phyloP scores from a whole-genome alignment of 2,329 filamentous ascomycete species.

The Penicillium thymicola region DNA sequence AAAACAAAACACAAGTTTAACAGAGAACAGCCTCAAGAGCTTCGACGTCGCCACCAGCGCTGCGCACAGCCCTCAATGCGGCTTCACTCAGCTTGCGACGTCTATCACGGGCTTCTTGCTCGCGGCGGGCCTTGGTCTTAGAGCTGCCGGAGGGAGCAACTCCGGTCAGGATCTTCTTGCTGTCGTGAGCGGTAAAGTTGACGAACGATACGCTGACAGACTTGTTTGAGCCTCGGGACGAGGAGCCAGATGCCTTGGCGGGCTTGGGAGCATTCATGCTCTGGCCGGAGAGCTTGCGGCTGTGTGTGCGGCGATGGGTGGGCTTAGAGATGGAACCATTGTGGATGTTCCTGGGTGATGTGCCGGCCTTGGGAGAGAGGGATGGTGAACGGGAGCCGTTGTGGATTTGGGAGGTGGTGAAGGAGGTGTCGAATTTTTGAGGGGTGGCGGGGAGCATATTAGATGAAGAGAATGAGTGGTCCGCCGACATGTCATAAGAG shows the following conservation, averaged over 20 bases:
- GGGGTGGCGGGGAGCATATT: constrained; percentile 21
- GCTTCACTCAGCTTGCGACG: constrained; percentile 49
- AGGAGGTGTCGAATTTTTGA: constrained; percentile 29
- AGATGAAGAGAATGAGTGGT: constrained; percentile 29
- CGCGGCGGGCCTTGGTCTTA: constrained; percentile 90
- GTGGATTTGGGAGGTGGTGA: constrained; percentile 29
- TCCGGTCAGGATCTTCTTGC: constrained; percentile 73
- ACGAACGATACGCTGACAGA: constrained; percentile 66
- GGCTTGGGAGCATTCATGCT: constrained; percentile 32
- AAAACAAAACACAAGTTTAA: constrained; percentile 20
- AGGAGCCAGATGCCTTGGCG: constrained; percentile 31
- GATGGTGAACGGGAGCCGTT: constrained; percentile 37
- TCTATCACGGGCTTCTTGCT: constrained; percentile 81
- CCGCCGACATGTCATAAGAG: constrained; percentile 34
- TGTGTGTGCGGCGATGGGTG: constrained; percentile 37
- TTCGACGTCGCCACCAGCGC: constrained; percentile 46
- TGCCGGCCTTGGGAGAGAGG: constrained; percentile 35
- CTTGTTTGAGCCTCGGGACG: constrained; percentile 32
- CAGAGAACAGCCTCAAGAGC: constrained; percentile 42
- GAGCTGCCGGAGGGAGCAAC: constrained; percentile 87
- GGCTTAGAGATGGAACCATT: constrained; percentile 25
- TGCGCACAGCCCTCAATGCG: constrained; percentile 43
- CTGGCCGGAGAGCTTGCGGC: constrained; percentile 41
- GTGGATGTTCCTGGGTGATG: constrained; percentile 29
- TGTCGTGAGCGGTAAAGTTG: constrained; percentile 84